These are phyloP conservation scores for Solanum chmielewskii DNA, from an alignment of 257 asterid species.

Conservation along the genomic window DNA sequence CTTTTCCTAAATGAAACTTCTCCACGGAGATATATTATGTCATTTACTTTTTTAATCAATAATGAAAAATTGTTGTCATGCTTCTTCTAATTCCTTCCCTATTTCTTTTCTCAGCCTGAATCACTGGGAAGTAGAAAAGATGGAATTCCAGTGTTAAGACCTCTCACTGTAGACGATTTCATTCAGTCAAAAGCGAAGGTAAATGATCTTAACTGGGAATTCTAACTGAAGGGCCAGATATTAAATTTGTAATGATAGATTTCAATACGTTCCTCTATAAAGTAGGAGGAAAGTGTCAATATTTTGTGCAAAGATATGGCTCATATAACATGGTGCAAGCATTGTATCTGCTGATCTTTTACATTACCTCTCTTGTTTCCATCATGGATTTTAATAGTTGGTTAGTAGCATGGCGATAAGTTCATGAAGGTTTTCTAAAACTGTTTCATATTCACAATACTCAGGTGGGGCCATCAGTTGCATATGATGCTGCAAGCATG, in stretches of 20 bases:
- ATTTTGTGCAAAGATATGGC: not conserved
- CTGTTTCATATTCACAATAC: not conserved
- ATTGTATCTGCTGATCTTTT: not conserved
- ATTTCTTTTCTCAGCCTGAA: not conserved
- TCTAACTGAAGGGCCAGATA: not conserved
- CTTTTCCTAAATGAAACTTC: not conserved
- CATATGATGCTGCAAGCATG: slow-evolving; percentile 91
- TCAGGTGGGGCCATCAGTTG: slow-evolving; percentile 98
- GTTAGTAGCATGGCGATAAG: not conserved
- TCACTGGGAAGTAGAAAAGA: slow-evolving; percentile 38
- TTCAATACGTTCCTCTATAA: not conserved
- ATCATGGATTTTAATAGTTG: not conserved
- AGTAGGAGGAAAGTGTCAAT: not conserved
- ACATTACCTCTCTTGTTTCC: not conserved
- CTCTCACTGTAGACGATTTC: slow-evolving; percentile 71
- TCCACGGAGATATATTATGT: not conserved
- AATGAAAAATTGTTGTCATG: not conserved
- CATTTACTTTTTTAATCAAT: not conserved
- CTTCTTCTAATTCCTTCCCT: not conserved
- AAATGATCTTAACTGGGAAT: slow-evolving; percentile 3
- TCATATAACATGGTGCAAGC: not conserved
- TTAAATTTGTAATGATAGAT: not conserved
- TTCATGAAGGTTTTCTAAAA: not conserved
- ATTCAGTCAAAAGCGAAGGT: slow-evolving; percentile 81
- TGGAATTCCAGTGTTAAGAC: slow-evolving; percentile 34